Conservation (phyloP, 2,329 filamentous ascomycete species). For the Aspergillus sp. region DNA sequence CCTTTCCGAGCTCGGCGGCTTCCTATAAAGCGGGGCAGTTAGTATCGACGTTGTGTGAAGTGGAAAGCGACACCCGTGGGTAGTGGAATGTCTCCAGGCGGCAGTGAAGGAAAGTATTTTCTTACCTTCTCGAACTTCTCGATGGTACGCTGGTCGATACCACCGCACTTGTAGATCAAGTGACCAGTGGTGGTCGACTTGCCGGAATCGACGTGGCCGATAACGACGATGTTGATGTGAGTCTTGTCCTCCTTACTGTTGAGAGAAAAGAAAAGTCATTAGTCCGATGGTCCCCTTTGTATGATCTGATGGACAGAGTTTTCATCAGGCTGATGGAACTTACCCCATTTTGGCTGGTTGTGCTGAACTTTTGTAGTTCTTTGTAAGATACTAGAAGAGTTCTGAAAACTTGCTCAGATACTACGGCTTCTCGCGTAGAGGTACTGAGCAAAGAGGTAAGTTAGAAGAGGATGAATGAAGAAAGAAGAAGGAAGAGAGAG, state of each 20-base stretch:
- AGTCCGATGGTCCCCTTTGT: neutral
- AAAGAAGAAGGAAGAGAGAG: constrained; percentile 1
- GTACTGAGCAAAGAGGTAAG: constrained; percentile 42
- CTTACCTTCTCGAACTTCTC: constrained; percentile 99
- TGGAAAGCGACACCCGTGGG: neutral
- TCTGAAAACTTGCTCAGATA: constrained; percentile 48
- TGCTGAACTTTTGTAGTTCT: constrained; percentile 47
- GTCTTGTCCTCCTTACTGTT: constrained; percentile 89
- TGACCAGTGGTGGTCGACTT: constrained; percentile 97
- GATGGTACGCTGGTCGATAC: constrained; percentile 99
- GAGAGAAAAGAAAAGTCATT: constrained; percentile 3
- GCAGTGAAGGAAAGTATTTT: neutral
- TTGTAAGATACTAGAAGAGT: constrained; percentile 48
- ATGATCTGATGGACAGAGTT: neutral
- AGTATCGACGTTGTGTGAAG: constrained; percentile 3
- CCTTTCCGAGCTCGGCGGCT: constrained; percentile 98
- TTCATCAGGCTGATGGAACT: constrained; percentile 29
- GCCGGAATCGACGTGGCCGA: constrained; percentile 99
- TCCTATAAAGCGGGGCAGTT: constrained; percentile 59
- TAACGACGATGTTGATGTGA: constrained; percentile 98
- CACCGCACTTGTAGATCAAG: constrained; percentile 99
- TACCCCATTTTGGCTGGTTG: constrained; percentile 62
- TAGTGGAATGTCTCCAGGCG: neutral
- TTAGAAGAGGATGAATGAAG: constrained; percentile 20
- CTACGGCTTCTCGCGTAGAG: constrained; percentile 53